phyloP scores from a whole-genome alignment of 139 green algal genomes.

The Closterium sp. region DNA sequence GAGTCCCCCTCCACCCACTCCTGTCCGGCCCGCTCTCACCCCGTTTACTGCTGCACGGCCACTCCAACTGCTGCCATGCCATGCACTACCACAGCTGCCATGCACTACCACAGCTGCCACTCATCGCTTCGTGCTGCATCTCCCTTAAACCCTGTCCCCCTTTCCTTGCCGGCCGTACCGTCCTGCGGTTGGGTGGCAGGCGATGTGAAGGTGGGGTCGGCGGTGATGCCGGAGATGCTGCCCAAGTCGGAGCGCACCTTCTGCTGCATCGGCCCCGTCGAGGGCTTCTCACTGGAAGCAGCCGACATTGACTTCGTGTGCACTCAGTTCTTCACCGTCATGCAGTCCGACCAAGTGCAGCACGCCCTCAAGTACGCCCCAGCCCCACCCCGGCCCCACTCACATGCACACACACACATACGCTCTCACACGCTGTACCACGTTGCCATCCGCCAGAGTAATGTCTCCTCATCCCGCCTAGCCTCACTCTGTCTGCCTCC shows the following conservation, averaged over 20 bases:
- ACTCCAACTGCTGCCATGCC: not conserved
- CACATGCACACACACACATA: too few species aligned
- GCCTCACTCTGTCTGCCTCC: too few species aligned
- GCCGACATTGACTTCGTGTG: slow-evolving; percentile 37
- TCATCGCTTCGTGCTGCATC: not conserved
- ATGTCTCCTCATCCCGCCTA: too few species aligned
- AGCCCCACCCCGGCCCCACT: not conserved
- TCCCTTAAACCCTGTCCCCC: not conserved
- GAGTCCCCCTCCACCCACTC: not conserved
- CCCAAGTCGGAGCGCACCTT: slow-evolving; percentile 25
- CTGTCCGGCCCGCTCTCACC: not conserved
- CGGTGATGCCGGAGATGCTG: slow-evolving; percentile 10
- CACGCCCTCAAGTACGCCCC: slow-evolving; percentile 28
- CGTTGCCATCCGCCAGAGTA: too few species aligned
- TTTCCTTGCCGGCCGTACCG: not conserved
- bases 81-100: not conserved
- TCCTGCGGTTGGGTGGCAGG: not conserved
- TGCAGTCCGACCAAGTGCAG: slow-evolving; percentile 27
- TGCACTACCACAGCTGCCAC: not conserved
- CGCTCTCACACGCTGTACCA: too few species aligned
- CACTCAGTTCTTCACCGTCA: slow-evolving; percentile 18
- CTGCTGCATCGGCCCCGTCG: slow-evolving; percentile 25
- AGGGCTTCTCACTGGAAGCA: slow-evolving; percentile 38
- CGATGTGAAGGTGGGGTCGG: not conserved
- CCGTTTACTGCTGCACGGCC: not conserved